Base-by-base conservation (phyloP, 768 basidiomycete species). In the Obba rivulosa region DNA sequence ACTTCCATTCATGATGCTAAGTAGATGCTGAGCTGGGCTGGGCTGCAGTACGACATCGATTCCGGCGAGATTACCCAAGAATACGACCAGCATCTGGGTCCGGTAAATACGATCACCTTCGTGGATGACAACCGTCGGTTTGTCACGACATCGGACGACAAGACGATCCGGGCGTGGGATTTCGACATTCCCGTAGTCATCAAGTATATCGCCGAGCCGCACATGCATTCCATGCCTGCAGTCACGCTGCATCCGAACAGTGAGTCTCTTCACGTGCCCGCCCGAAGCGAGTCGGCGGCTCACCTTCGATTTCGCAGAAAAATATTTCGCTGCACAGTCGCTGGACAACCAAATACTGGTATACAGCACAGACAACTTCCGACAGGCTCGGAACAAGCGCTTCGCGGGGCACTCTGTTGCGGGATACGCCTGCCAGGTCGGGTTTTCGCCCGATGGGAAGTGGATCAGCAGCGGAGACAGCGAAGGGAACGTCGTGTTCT, bases 211-310 rank as follows among this genome's bases (percentile, higher is more conserved):
- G 95, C 96, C 17, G 96, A 99, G 66, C 96, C 96, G 3, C 85
- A 92, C 62, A 98, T 99, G 96, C 94, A 99, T 69, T 96, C 92
- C 16, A 98, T 99, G 94, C 96, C 96, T 7, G 90, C 96, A 16
- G 94, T 98, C 41, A 94, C 93, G 4, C 69, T 95, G 22, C 93
- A 98, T 66, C 95, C 96, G 20, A 94, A 83, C 48, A 87, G 95
- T 97, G 64, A 48, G 92, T 81, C 46, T n/a, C 25, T 51, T 53
- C 20, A 48, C 57, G 41, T 37, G 22, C 10, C 14, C 10, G 35
- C 39, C 37, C n/a, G 31, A 16, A 4, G 23, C 36, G 8, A 22
- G 24, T 14, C 17, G 38, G 11, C 14, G 46, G 48, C 49, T 52
- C 48, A 42, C 49, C 45, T 58, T 20, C 53, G 76, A 9, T 44